Conservation (phyloP, 2,329 filamentous ascomycete species). For the Dactylella cylindrospora region DNA sequence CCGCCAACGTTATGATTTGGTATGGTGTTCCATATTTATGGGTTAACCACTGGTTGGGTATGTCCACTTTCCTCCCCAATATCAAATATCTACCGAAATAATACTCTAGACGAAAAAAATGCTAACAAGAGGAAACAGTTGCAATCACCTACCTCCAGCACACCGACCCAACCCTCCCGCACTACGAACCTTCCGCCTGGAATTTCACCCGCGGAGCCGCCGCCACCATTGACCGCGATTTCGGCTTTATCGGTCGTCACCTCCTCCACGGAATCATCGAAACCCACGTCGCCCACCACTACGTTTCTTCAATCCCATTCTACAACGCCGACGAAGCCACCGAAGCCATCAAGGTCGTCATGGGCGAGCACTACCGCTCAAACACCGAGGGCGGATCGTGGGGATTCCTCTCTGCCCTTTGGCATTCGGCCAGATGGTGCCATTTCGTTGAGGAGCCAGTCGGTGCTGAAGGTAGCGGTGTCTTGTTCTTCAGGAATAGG, state of each 20-base stretch:
- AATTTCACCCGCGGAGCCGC: slow-evolving; percentile 91
- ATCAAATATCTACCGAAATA: too few relatives aligned
- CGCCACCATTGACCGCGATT: slow-evolving; percentile 94
- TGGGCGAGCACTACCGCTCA: slow-evolving; percentile 92
- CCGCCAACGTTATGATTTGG: slow-evolving; percentile 85
- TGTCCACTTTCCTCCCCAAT: slow-evolving; percentile 53
- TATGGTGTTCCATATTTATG: slow-evolving; percentile 93
- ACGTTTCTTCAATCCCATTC: slow-evolving; percentile 92
- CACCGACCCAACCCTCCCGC: slow-evolving; percentile 89
- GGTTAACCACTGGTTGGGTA: slow-evolving; percentile 99
- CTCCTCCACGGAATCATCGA: slow-evolving; percentile 95
- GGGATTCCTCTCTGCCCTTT: slow-evolving; percentile 84
- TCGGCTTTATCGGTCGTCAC: slow-evolving; percentile 88
- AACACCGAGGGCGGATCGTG: slow-evolving; percentile 73
- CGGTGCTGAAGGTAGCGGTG: slow-evolving; percentile 73
- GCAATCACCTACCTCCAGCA: slow-evolving; percentile 97
- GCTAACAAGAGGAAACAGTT: too few relatives aligned
- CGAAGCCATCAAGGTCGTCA: slow-evolving; percentile 89
- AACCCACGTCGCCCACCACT: slow-evolving; percentile 97
- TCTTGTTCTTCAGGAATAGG: slow-evolving; percentile 92
- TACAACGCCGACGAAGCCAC: slow-evolving; percentile 94
- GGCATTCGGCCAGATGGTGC: slow-evolving; percentile 78
- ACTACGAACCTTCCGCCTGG: slow-evolving; percentile 85
- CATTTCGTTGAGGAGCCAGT: slow-evolving; percentile 96
- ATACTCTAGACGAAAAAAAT: too few relatives aligned